phyloP scores from a whole-genome alignment of 1,284 basidiomycete genomes.

The Schizophyllum amplum region DNA sequence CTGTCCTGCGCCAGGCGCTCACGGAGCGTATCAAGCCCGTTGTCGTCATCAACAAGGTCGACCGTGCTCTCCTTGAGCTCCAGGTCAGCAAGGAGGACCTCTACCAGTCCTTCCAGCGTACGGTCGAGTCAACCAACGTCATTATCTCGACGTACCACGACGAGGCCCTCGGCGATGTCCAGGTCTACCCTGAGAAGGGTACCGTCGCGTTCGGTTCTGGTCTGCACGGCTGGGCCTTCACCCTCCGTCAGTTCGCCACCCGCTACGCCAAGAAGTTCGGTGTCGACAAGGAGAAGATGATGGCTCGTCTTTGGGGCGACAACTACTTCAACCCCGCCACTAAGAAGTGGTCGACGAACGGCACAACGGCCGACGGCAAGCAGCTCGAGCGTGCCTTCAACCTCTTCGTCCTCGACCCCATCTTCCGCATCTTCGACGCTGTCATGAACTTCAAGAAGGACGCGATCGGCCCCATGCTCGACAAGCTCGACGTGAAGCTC shows the following conservation, averaged over 20 bases:
- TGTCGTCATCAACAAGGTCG: conserved; percentile 99
- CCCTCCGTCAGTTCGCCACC: conserved; percentile 92
- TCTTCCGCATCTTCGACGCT: conserved; percentile 97
- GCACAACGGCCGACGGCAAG: conserved; percentile 77
- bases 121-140: conserved; percentile 97
- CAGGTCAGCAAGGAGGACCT: conserved; percentile 97
- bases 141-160: conserved; percentile 98
- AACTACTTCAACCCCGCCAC: conserved; percentile 99
- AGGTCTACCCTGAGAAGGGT: conserved; percentile 98
- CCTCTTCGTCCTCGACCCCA: conserved; percentile 97
- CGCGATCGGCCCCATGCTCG: conserved; percentile 75
- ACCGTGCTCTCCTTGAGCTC: conserved; percentile 97
- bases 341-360: conserved; percentile 92
- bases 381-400: conserved; percentile 90
- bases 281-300: conserved; percentile 98
- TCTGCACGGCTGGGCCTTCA: conserved; percentile 99
- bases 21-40: conserved; percentile 99
- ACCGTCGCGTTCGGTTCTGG: conserved; percentile 99
- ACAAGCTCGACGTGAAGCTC: conserved; percentile 96
- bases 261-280: conserved; percentile 99
- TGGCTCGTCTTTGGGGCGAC: conserved; percentile 98
- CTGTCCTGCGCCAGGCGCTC: conserved; percentile 92
- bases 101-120: conserved; percentile 96
- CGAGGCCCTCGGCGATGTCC: conserved; percentile 90
- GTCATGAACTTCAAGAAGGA: conserved; percentile 99